phyloP scores from a whole-genome alignment of 495 filamentous ascomycete genomes.

The Trichoderma gamsii region DNA sequence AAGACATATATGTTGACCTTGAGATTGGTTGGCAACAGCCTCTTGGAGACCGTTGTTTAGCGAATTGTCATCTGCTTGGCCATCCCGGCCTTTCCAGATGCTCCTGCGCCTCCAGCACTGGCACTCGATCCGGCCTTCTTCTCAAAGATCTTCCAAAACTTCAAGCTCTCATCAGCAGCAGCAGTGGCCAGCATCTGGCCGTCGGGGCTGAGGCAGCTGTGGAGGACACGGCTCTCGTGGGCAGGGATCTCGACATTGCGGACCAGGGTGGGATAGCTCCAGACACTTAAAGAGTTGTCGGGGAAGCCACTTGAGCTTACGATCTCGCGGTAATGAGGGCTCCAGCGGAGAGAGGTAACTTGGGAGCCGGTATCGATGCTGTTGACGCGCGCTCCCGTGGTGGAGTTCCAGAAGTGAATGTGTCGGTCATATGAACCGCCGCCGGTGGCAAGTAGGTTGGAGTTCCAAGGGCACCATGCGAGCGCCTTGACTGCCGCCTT shows the following conservation, averaged over 20 bases:
- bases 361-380: conserved; percentile 97
- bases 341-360: conserved; percentile 93
- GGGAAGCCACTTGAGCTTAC: conserved; percentile 95
- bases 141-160: conserved; percentile 99
- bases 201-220: conserved; percentile 91
- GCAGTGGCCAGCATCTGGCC: conserved; percentile 96
- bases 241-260: conserved; percentile 97
- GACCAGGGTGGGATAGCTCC: conserved; percentile 94
- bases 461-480: conserved; percentile 98
- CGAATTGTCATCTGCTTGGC: conserved; percentile 97
- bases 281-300: conserved; percentile 97
- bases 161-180: conserved; percentile 91
- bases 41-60: conserved; percentile 37
- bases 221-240: conserved; percentile 94
- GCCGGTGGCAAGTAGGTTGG: conserved; percentile 91
- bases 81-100: conserved; percentile 57
- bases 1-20: background rate
- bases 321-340: conserved; percentile 93
- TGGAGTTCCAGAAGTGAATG: conserved; percentile 99
- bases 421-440: conserved; percentile 94
- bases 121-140: conserved; percentile 74
- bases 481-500: conserved; percentile 97
- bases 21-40: background rate
- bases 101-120: conserved; percentile 52
- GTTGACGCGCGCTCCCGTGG: conserved; percentile 93